Percentiles rank a stretch among this genome's conserved stretches.
These are phyloP conservation scores for Umbelopsis ramanniana DNA, from an alignment of 192 early-diverging fungal species.

Conservation along the genomic window DNA sequence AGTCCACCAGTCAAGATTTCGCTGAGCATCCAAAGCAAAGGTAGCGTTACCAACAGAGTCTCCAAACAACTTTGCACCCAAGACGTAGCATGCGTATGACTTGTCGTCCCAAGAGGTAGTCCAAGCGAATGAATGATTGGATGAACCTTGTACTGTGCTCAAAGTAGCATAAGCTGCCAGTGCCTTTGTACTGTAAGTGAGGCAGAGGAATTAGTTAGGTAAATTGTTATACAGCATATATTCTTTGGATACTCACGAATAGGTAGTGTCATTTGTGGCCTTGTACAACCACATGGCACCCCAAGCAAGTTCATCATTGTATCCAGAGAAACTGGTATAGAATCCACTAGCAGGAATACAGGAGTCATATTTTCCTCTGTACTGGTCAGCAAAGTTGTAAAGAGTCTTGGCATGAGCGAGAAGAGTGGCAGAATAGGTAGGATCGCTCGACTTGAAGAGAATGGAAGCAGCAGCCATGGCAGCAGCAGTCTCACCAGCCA, in stretches of 20 bases:
- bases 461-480: constrained; percentile 52
- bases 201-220: no score
- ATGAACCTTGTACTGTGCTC: constrained; percentile 26
- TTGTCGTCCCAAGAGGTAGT: constrained; percentile 50
- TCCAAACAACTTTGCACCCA: constrained; percentile 32
- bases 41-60: not conserved
- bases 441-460: constrained; percentile 49
- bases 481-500: constrained; percentile 50
- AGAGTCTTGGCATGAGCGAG: constrained; percentile 46
- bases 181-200: constrained; percentile 24
- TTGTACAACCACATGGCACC: constrained; percentile 52
- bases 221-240: no score
- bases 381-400: constrained; percentile 42
- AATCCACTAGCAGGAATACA: constrained; percentile 31
- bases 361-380: not conserved
- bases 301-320: constrained; percentile 52
- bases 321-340: constrained; percentile 45
- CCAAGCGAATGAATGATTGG: not conserved
- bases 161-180: constrained; percentile 33
- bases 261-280: constrained; percentile 41
- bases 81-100: constrained; percentile 34
- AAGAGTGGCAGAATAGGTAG: constrained; percentile 39
- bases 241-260: constrained; percentile 16
- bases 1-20: not conserved
- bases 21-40: constrained; percentile 7